phyloP scores from a whole-genome alignment of 2,329 filamentous ascomycete species.

The Hortaea werneckii region DNA sequence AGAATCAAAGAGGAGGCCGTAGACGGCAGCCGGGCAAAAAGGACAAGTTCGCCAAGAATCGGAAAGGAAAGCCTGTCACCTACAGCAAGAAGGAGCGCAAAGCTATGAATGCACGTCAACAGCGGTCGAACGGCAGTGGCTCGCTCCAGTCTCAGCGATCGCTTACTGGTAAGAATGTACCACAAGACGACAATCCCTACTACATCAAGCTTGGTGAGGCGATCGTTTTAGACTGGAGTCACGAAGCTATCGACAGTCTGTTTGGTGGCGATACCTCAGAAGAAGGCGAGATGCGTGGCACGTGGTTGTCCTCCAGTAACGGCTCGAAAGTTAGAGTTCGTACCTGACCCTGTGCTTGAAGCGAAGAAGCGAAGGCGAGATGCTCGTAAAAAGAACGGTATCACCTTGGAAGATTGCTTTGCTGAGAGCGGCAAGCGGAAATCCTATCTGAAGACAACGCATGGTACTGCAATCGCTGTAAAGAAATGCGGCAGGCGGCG shows the following conservation, averaged over 20 bases:
- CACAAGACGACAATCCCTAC: constrained; percentile 19
- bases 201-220: constrained; percentile 68
- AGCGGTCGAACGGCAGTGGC: constrained; percentile 1
- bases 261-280: constrained; percentile 44
- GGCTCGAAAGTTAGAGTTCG: constrained; percentile 49
- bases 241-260: constrained; percentile 58
- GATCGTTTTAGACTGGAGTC: constrained; percentile 77
- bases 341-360: constrained; percentile 48
- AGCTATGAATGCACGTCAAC: not conserved
- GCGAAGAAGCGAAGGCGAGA: constrained; percentile 53
- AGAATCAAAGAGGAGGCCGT: constrained; percentile 3
- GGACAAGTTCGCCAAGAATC: constrained; percentile 11
- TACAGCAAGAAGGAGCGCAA: constrained; percentile 15
- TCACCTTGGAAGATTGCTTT: constrained; percentile 80
- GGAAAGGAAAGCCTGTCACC: constrained; percentile 13
- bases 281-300: constrained; percentile 47
- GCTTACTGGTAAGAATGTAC: not conserved
- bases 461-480: constrained; percentile 96
- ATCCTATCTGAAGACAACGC: constrained; percentile 89
- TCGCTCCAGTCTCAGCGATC: constrained; percentile 4
- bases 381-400: constrained; percentile 60
- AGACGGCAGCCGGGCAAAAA: constrained; percentile 11
- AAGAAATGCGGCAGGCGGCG: constrained; percentile 80
- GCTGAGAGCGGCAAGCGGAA: constrained; percentile 93
- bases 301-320: constrained; percentile 39